These are phyloP conservation scores for Colletotrichum lupini DNA, from an alignment of 2,329 filamentous ascomycete genomes.

Conservation along the genomic window DNA sequence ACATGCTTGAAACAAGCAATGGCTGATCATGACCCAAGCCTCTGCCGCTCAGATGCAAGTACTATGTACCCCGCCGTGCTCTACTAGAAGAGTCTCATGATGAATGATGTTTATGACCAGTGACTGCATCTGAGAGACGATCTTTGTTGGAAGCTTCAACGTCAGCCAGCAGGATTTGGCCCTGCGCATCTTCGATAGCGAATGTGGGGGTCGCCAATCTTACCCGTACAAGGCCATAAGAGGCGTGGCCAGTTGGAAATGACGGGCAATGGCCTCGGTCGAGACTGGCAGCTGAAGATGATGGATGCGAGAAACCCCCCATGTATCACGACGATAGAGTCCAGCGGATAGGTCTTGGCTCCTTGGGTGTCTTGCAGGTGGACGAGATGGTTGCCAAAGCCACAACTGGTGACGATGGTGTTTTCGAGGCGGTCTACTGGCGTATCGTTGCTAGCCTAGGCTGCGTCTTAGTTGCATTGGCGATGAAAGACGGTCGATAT, in stretches of 20 bases:
- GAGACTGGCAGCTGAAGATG: constrained; percentile 1
- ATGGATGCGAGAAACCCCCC: not conserved
- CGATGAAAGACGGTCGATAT: not conserved
- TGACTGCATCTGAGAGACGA: not conserved
- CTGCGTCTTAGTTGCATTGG: constrained; percentile 1
- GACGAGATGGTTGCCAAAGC: constrained; percentile 12
- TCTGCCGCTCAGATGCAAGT: not conserved
- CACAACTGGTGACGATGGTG: constrained; percentile 19
- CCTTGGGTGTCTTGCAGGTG: not conserved
- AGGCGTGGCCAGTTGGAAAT: not conserved
- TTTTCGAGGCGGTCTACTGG: constrained; percentile 29
- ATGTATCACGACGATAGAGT: not conserved
- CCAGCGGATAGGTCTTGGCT: not conserved
- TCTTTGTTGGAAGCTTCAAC: not conserved
- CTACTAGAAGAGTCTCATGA: constrained; percentile 17
- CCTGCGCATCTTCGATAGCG: not conserved
- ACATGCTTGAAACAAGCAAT: constrained; percentile 16
- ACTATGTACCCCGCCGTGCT: constrained; percentile 1
- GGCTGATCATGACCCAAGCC: constrained; percentile 8
- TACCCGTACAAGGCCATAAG: not conserved
- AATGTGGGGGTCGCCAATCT: constrained; percentile 16
- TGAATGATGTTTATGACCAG: constrained; percentile 5
- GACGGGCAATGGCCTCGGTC: constrained; percentile 1
- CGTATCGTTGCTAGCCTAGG: constrained; percentile 7
- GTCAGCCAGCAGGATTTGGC: not conserved